Evolutionary conservation across 768 basidiomycete species (phyloP), one percentile per base, ranked within the genome.

Genomic region (Suillus placidus): DNA sequence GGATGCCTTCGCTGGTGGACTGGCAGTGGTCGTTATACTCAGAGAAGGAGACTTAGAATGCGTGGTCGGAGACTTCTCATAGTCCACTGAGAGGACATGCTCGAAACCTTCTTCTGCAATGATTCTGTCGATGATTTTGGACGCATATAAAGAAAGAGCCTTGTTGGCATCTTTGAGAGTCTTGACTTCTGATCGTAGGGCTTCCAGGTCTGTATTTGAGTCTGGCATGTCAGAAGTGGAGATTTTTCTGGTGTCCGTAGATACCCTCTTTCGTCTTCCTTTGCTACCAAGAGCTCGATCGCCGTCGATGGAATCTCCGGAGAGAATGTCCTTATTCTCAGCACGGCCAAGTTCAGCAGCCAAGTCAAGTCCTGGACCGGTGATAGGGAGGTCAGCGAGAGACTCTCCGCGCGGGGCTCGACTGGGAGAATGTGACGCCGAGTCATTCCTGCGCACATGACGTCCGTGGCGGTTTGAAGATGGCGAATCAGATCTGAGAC

Each of bases 81-180:
- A 97, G 76, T 98, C 96, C 54, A 87, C 89, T n/a, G 96, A 93
- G 42, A 98, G 87, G 63, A 99, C 92, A 71, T 97, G 94, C 77
- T 99, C 97, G 79, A 97, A 98, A 30, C 95, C 95, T 78, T 97
- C 96, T 77, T 96, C 92, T 1, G 92, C 86, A 71, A 98, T 97
- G 74, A 99, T 97, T 54, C 96, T 88, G 80, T 99, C 97, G 72
- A 99, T 93, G 70, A 99, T 99, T 83, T 98, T 99, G 55, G 94
- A 95, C 5, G 96, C 95, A 73, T 99, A 99, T 47, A 98, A 79
- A 20, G 94, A 94, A 14, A 99, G 81, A 1, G 96, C 96, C 76
- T 97, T 97, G 82, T 97, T 98, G 52, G 94, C 94, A 74, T 97
- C 96, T 75, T 91, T 93, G 77, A 99, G 86, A 37, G 88, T 89